A percentile compares a stretch with the other conserved stretches of the same genome.
phyloP scores from a whole-genome alignment of 2,329 filamentous ascomycete genomes.

The Xylaria polymorpha region DNA sequence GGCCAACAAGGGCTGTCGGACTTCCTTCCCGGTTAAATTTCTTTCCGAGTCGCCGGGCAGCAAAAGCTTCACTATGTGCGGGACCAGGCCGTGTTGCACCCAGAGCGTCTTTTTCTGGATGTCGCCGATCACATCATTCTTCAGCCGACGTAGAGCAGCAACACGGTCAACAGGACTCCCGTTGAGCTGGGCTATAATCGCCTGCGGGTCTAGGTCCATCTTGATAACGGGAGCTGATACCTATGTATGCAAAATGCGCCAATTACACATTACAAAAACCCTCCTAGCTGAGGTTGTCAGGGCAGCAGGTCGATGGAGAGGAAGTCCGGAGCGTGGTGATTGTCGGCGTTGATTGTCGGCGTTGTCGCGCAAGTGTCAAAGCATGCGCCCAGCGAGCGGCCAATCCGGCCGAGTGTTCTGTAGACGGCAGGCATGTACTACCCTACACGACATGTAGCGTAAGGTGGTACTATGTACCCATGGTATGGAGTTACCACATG shows the following conservation, averaged over 20 bases:
- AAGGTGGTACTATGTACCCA: too few relatives aligned
- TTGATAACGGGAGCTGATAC: conserved; percentile 29
- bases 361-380: conserved; percentile 24
- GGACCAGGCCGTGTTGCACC: conserved; percentile 76
- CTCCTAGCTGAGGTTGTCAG: neutral
- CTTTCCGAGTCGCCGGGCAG: conserved; percentile 50
- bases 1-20: conserved; percentile 48
- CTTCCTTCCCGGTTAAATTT: conserved; percentile 57
- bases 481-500: too few relatives aligned
- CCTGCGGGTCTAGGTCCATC: conserved; percentile 46
- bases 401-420: neutral
- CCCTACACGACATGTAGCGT: neutral
- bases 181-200: conserved; percentile 51
- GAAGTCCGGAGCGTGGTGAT: conserved; percentile 4
- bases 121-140: conserved; percentile 91
- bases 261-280: conserved; percentile 18
- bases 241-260: conserved; percentile 22
- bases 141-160: conserved; percentile 76
- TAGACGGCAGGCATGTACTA: neutral
- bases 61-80: conserved; percentile 64
- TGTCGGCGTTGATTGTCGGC: conserved; percentile 14
- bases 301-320: neutral
- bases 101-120: conserved; percentile 85
- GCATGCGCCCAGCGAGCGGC: conserved; percentile 2
- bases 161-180: conserved; percentile 66